phyloP scores from a whole-genome alignment of 768 basidiomycete species.

The Leccinum subgranulosum region DNA sequence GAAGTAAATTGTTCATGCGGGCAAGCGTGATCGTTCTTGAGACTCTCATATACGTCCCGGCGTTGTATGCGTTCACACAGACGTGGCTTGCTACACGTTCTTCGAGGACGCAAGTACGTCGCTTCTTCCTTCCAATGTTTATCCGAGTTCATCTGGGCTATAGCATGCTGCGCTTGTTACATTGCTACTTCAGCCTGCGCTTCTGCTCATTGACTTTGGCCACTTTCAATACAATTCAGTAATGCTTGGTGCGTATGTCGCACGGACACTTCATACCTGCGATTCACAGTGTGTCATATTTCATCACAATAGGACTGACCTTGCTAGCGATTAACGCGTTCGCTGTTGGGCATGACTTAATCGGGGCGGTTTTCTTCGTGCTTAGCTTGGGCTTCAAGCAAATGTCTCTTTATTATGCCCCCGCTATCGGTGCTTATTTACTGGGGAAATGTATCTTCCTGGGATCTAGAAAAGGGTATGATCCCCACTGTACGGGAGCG shows the following conservation, averaged over 20 bases:
- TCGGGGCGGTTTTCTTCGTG: constrained; percentile 79
- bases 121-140: background rate
- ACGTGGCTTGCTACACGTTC: constrained; percentile 71
- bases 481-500: background rate
- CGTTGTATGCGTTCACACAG: constrained; percentile 61
- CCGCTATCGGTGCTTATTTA: constrained; percentile 87
- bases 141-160: constrained; percentile 1
- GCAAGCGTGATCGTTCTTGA: constrained; percentile 69
- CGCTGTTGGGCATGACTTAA: constrained; percentile 60
- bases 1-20: constrained; percentile 78
- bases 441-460: constrained; percentile 86
- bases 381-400: constrained; percentile 91
- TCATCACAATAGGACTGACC: constrained; percentile 52
- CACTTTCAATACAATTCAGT: constrained; percentile 96
- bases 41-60: constrained; percentile 68
- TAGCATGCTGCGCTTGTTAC: constrained; percentile 59
- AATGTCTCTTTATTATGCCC: constrained; percentile 93
- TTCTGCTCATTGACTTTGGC: constrained; percentile 85
- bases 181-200: constrained; percentile 77
- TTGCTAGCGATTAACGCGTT: constrained; percentile 70
- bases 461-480: constrained; percentile 69
- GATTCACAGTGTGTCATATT: background rate
- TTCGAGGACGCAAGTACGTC: constrained; percentile 69
- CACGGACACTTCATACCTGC: constrained; percentile 13
- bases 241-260: constrained; percentile 70